These are phyloP conservation scores for Crucibulum laeve DNA, from an alignment of 768 basidiomycete genomes.

Conservation along the genomic window DNA sequence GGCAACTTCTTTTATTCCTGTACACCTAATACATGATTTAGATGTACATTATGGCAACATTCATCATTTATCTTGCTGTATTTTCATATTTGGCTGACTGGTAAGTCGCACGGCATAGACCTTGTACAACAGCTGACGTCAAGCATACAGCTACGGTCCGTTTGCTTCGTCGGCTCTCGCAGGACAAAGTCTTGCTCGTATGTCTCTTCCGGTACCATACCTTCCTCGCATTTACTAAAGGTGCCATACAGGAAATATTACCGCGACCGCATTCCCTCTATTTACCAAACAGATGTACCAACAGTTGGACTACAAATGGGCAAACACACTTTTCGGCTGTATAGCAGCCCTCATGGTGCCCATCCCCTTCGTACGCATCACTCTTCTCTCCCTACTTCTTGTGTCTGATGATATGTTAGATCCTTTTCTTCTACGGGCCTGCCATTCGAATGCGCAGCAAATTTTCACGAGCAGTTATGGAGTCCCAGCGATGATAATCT, in stretches of 20 bases:
- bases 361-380: conserved; percentile 49
- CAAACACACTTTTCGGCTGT: conserved; percentile 51
- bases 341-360: conserved; percentile 52
- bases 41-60: conserved; percentile 48
- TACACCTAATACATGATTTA: conserved; percentile 10
- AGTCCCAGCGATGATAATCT: too few species aligned
- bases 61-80: conserved; percentile 53
- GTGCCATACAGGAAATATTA: conserved; percentile 37
- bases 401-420: conserved; percentile 18
- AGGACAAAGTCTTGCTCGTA: conserved; percentile 58
- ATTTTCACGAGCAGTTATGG: conserved; percentile 34
- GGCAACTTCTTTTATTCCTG: conserved; percentile 6
- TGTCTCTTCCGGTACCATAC: conserved; percentile 13
- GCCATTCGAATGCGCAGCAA: conserved; percentile 33
- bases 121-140: background rate
- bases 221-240: background rate
- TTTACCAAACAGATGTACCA: conserved; percentile 60
- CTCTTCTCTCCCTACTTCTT: background rate
- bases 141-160: conserved; percentile 38
- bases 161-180: conserved; percentile 70
- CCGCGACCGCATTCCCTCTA: conserved; percentile 53
- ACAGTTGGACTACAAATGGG: conserved; percentile 54
- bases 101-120: conserved; percentile 24
- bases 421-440: conserved; percentile 39
- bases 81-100: conserved; percentile 66